These are phyloP conservation scores for Leccinum incarnatum DNA, from an alignment of 768 basidiomycete genomes.

Conservation along the genomic window DNA sequence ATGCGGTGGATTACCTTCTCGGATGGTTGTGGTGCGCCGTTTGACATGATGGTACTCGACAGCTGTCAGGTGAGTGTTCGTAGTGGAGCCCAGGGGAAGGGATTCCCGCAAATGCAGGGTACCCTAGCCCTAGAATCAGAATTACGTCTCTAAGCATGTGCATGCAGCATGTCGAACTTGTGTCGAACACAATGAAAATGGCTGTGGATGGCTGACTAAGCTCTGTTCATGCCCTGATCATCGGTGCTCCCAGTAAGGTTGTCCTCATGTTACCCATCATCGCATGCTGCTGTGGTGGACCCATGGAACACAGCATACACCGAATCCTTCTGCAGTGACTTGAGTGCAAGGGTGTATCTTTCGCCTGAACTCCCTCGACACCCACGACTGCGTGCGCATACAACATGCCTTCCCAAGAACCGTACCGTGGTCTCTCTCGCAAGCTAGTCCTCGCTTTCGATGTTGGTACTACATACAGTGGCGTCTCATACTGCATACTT, in stretches of 20 bases:
- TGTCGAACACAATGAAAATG: neutral
- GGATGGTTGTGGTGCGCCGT: neutral
- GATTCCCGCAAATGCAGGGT: neutral
- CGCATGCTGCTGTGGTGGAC: neutral
- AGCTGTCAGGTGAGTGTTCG: neutral
- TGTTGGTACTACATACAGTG: constrained; percentile 26
- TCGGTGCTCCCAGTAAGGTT: neutral
- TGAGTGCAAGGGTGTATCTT: neutral
- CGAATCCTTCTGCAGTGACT: neutral
- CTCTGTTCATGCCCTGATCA: neutral
- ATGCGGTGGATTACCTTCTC: neutral
- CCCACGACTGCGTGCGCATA: neutral
- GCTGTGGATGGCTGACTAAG: neutral
- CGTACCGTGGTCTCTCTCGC: constrained; percentile 37
- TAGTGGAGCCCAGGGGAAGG: neutral
- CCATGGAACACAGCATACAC: neutral
- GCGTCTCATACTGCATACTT: constrained; percentile 37
- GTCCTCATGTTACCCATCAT: neutral
- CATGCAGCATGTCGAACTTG: neutral
- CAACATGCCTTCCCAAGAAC: constrained; percentile 28
- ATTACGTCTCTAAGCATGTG: neutral
- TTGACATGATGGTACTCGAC: neutral
- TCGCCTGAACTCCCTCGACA: neutral
- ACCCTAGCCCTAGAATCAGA: neutral
- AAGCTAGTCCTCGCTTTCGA: constrained; percentile 42